Conservation (phyloP, 306 rosid genomes). For the Vicia faba region DNA sequence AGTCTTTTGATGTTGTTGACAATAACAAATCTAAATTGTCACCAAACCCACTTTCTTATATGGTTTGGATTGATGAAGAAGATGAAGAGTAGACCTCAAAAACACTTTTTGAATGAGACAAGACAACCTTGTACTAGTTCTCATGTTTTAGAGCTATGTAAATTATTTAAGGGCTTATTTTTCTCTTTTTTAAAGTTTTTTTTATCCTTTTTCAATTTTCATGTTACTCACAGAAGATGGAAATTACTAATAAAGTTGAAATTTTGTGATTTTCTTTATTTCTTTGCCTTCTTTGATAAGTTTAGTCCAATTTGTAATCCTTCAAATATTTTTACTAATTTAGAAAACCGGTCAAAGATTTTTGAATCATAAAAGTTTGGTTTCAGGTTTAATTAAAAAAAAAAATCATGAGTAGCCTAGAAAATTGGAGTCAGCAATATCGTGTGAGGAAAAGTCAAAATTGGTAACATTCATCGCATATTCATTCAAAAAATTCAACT, state of each 20-base stretch:
- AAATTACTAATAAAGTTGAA: constrained; percentile 24
- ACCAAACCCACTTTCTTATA: constrained; percentile 35
- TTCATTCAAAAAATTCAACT: constrained; percentile 11
- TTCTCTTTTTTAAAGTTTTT: background rate
- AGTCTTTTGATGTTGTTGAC: constrained; percentile 4
- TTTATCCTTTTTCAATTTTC: background rate
- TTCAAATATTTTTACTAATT: background rate
- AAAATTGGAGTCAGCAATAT: constrained; percentile 32
- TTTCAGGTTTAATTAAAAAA: too few relatives aligned
- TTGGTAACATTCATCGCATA: constrained; percentile 13
- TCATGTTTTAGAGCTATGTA: constrained; percentile 24
- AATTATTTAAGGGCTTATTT: constrained; percentile 26
- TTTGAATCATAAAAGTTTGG: too few relatives aligned
- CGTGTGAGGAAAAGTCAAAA: constrained; percentile 12
- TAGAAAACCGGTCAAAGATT: background rate
- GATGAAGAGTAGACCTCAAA: constrained; percentile 15
- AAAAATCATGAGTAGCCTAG: background rate
- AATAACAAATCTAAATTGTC: constrained; percentile 23
- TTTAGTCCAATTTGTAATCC: constrained; percentile 5
- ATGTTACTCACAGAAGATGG: background rate
- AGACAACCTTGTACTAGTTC: background rate
- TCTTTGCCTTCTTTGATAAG: constrained; percentile 5
- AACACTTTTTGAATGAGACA: background rate
- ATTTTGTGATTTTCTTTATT: constrained; percentile 27
- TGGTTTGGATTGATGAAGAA: constrained; percentile 25